Evolutionary conservation across 768 basidiomycete species (phyloP).

Genomic region (Mycena galopus): DNA sequence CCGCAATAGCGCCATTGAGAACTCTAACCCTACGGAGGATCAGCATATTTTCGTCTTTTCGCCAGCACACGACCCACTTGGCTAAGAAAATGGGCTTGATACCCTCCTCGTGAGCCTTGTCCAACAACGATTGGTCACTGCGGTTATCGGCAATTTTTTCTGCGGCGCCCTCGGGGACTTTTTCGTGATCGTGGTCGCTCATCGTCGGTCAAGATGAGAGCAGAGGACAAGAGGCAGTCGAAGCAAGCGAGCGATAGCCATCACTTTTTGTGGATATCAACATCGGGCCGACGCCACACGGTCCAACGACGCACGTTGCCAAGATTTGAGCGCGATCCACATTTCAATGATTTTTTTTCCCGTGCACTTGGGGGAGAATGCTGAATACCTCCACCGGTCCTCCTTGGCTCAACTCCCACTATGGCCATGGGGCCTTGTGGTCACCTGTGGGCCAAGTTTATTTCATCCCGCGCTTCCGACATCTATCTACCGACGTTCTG

Average conservation of each 20-base stretch:
- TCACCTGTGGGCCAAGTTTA: background rate
- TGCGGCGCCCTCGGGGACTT: conserved; percentile 4
- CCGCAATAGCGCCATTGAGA: conserved; percentile 31
- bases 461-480: background rate
- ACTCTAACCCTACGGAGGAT: conserved; percentile 24
- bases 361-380: too few relatives aligned
- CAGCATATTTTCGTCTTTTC: background rate
- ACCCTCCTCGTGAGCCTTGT: conserved; percentile 25
- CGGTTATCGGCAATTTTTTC: conserved; percentile 26
- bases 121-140: conserved; percentile 28
- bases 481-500: too few relatives aligned
- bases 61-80: conserved; percentile 23
- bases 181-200: conserved; percentile 26
- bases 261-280: background rate
- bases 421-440: background rate
- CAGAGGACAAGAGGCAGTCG: background rate
- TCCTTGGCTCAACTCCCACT: background rate
- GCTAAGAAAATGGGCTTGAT: conserved; percentile 35
- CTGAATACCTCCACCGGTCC: background rate
- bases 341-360: background rate
- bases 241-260: background rate
- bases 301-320: conserved; percentile 11
- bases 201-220: conserved; percentile 7
- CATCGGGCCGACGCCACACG: background rate
- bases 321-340: background rate